Base-by-base conservation (phyloP, 75 land plant species). In the Selaginella moellendorffii region DNA sequence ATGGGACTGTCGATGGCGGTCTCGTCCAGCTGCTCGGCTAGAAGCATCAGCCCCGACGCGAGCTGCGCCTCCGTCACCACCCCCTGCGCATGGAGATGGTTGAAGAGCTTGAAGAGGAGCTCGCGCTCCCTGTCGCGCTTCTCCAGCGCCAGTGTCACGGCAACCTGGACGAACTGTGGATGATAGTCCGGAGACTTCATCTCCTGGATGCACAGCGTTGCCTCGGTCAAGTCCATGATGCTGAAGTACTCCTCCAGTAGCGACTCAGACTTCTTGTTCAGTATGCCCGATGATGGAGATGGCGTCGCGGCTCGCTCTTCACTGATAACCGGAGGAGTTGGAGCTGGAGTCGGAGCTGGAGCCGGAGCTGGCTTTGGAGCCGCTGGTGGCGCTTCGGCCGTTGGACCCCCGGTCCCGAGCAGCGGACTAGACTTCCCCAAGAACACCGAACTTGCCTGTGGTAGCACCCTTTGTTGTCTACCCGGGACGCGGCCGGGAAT, bases 211-310 rank as follows among this genome's bases (percentile, higher is more conserved):
- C 97, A 91, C 19, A 79, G 83, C 56, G 76, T 46, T n/a, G 97
- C 97, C 66, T 91, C 97, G 26, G 77, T 74, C 22, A 80, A 65
- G 26, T 79, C 67, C n/a, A 66, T 52, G 23, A 91, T 24, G 26
- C 71, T 58, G 46, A 91, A 88, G 66, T 82, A 91, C 75, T 91
- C 97, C 73, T 82, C 83, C 27, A 91, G 69, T 19, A 91, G 78
- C 0, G 88, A 74, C 30, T 70, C 42, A 10, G 89, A 72, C 69
- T 88, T 88, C 68, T 69, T 84, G 46, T 24, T 64, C 24, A 71
- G 25, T 19, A 63, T 59, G 2, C 2, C 59, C 59, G 8, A 5
- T 56, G 23, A 21, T 56, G 21, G 17, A 8, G 59, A 19, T 56
- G 24, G 24, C 54, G 72, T 67, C 27, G 28, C 76, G 72, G 26